Conservation (phyloP, 441 rosid species). For the Gossypium schwendimanii region DNA sequence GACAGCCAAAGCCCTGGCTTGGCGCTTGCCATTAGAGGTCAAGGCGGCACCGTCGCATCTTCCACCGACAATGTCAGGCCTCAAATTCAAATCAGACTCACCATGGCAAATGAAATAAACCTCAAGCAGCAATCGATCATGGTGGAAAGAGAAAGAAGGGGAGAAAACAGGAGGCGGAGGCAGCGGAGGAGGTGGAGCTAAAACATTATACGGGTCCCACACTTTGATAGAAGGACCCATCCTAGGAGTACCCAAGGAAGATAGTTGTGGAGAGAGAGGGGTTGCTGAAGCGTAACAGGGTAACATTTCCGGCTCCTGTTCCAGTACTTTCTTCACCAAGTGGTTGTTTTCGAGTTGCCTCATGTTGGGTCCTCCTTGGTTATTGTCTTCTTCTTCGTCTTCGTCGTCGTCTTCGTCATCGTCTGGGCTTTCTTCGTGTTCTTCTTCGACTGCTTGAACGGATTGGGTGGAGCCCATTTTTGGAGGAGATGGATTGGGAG, state of each 20-base stretch:
- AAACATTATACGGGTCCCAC: conserved; percentile 93
- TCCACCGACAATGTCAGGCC: conserved; percentile 76
- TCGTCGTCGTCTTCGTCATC: conserved; percentile 37
- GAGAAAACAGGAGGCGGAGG: conserved; percentile 44
- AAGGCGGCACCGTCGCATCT: conserved; percentile 63
- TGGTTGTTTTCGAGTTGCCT: conserved; percentile 30
- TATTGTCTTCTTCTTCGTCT: conserved; percentile 32
- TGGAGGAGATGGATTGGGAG: background rate
- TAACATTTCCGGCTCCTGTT: conserved; percentile 84
- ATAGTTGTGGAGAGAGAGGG: conserved; percentile 83
- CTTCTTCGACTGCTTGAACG: conserved; percentile 19
- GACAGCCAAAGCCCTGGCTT: conserved; percentile 87
- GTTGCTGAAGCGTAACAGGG: conserved; percentile 90
- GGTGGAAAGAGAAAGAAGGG: conserved; percentile 39
- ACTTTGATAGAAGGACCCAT: conserved; percentile 89
- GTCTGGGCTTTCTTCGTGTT: conserved; percentile 29
- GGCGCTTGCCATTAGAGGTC: conserved; percentile 74
- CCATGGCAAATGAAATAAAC: conserved; percentile 71
- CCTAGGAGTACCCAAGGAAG: conserved; percentile 79
- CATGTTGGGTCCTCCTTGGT: conserved; percentile 22
- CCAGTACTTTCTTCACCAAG: conserved; percentile 69
- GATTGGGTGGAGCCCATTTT: conserved; percentile 76
- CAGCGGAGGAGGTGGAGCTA: conserved; percentile 59
- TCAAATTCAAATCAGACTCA: conserved; percentile 61
- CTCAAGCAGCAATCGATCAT: conserved; percentile 44